Conservation (phyloP, 257 asterid species). For the Anisodus tanguticus region DNA sequence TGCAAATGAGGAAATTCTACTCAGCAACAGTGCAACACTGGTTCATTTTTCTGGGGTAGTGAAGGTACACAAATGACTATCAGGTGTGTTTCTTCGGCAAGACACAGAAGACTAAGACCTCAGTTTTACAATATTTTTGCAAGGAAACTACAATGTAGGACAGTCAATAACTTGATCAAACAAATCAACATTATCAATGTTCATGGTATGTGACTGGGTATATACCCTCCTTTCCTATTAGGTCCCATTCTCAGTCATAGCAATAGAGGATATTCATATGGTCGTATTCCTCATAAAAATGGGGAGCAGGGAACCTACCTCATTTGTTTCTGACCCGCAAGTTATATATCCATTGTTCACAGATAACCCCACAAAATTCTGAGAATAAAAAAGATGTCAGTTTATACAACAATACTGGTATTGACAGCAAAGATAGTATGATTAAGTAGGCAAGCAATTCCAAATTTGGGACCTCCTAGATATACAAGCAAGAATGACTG, state of each 20-base stretch:
- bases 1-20: conserved; percentile 6
- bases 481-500: conserved; percentile 14
- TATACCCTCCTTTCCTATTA: conserved; percentile 15
- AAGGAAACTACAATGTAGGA: background rate
- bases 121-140: conserved; percentile 2
- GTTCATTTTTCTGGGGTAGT: conserved; percentile 8
- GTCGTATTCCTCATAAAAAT: background rate
- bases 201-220: background rate
- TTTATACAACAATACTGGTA: background rate
- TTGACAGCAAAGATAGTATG: background rate
- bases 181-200: conserved; percentile 8
- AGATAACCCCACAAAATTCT: conserved; percentile 97
- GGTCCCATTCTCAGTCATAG: background rate
- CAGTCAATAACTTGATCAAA: conserved; percentile 9
- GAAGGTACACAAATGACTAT: background rate
- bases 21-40: background rate
- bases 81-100: conserved; percentile 19
- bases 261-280: background rate
- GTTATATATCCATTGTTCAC: conserved; percentile 87
- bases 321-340: conserved; percentile 96
- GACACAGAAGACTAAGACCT: background rate
- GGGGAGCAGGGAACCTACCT: conserved; percentile 49
- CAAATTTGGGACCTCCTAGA: background rate
- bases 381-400: conserved; percentile 41
- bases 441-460: background rate